Percentiles rank a stretch among this genome's conserved stretches.
Evolutionary conservation across 202 grass and related monocot species (phyloP).

Genomic region (Zizania palustris): DNA sequence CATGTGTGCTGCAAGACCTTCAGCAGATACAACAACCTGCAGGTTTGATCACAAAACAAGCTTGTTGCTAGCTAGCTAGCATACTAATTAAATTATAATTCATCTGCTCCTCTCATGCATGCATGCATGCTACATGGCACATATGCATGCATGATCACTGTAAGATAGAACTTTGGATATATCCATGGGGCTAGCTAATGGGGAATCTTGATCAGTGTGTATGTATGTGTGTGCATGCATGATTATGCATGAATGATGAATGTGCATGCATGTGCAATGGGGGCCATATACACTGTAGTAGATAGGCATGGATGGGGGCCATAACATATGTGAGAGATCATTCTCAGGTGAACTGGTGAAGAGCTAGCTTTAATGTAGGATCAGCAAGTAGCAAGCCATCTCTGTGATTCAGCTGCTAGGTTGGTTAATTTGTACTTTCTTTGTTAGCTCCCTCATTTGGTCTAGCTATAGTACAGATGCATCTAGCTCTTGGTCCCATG

Average conservation of each 20-base stretch:
- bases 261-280: neutral
- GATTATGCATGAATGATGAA: neutral
- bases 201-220: constrained; percentile 41
- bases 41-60: constrained; percentile 44
- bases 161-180: constrained; percentile 10
- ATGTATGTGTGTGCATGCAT: neutral
- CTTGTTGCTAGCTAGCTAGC: neutral
- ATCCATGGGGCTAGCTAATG: neutral
- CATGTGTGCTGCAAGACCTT: constrained; percentile 71
- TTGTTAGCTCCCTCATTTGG: constrained; percentile 21
- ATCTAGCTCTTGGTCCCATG: constrained; percentile 25
- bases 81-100: neutral
- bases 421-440: constrained; percentile 43
- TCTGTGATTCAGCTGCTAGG: constrained; percentile 16
- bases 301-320: neutral
- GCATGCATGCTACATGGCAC: neutral
- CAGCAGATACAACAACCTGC: constrained; percentile 80
- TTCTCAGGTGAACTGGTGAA: constrained; percentile 10
- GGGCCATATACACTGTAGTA: neutral
- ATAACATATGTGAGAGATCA: neutral
- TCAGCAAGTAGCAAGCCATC: no score
- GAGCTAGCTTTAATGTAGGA: neutral
- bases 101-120: neutral
- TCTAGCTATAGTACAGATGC: neutral
- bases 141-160: constrained; percentile 27